Base-by-base conservation (phyloP, 352 stramenopile species). In the Globisporangium lucens region DNA sequence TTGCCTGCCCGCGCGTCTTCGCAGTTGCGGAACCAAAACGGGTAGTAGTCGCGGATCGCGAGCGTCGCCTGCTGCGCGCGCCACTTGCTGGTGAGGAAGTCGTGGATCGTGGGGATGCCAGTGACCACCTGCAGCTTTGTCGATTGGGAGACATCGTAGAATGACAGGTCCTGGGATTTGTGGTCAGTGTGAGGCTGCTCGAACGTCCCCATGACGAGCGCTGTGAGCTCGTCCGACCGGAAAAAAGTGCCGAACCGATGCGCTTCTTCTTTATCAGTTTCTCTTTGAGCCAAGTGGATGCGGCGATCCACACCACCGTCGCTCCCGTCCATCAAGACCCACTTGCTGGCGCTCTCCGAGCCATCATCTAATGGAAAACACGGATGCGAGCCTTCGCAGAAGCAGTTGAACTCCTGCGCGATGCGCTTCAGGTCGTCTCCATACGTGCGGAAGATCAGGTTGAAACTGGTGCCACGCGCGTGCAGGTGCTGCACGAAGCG, bases 391-490 rank as follows among this genome's bases (percentile, higher is more conserved):
- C 82, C 79, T 61, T 89, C 76, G 61, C 86, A 94, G 58, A 94
- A 94, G 46, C 73, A 73, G 52, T 94, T 94, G 67, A 94, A 92
- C 63, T 94, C 86, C 51, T 87, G 69, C 2, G 84, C 84, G 38
- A 94, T 83, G 22, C 77, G 78, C 65, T 77, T 71, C 13, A 94
- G 64, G 46, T 94, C 86, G 62, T 94, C 75, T 3, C 86, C 86
- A 51, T 74, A 94, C 2, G 86, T 94, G 7, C 86, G 83, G 62
- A 94, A 94, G 38, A 94, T 82, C 56, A 94, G 71, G 66, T 89
- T 91, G 68, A 90, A 94, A n/a, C 43, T 68, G 4, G 74, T 68
- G 47, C 76, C 65, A 3, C 79, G 70, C 15, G 59, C 57, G 38
- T 92, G 79, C 15, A 92, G 67, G 49, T 78, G 73, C 67, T 80